A percentile compares a stretch with the other conserved stretches of the same genome.
phyloP scores from a whole-genome alignment of 2,329 filamentous ascomycete species.

The Talaromyces rugulosus region DNA sequence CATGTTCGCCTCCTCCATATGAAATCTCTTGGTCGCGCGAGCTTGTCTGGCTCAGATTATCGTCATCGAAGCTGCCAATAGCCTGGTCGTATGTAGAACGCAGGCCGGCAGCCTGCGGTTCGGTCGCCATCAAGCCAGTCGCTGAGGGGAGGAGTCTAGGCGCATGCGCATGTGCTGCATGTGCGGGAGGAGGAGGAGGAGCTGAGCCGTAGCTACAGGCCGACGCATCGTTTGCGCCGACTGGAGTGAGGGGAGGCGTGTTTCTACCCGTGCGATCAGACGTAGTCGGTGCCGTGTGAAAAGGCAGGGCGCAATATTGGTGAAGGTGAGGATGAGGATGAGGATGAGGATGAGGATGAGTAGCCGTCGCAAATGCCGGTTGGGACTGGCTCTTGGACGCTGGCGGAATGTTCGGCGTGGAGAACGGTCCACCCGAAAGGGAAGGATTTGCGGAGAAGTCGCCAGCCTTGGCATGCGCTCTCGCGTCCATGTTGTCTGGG shows the following conservation, averaged over 20 bases:
- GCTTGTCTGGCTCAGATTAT: constrained; percentile 33
- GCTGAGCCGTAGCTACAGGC: constrained; percentile 24
- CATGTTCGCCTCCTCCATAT: constrained; percentile 4
- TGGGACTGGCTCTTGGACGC: neutral
- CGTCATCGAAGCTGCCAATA: constrained; percentile 24
- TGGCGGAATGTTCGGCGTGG: neutral
- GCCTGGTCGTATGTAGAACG: constrained; percentile 23
- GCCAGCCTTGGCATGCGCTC: neutral
- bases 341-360: neutral
- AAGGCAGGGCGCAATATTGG: neutral
- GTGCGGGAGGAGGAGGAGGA: constrained; percentile 15
- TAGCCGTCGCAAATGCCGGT: neutral
- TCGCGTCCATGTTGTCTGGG: neutral
- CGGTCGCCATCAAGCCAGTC: constrained; percentile 36
- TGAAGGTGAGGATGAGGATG: neutral
- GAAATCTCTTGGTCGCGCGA: constrained; percentile 26
- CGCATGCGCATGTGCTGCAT: constrained; percentile 5
- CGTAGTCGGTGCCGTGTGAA: neutral
- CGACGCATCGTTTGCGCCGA: constrained; percentile 29
- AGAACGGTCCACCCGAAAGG: neutral
- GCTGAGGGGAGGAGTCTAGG: constrained; percentile 15
- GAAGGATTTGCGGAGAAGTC: neutral
- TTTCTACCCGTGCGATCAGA: neutral
- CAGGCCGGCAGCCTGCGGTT: constrained; percentile 27
- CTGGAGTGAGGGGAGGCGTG: neutral